Evolutionary conservation across 2,329 filamentous ascomycete genomes (phyloP).

Genomic region (Ceratocystis ficicola): DNA sequence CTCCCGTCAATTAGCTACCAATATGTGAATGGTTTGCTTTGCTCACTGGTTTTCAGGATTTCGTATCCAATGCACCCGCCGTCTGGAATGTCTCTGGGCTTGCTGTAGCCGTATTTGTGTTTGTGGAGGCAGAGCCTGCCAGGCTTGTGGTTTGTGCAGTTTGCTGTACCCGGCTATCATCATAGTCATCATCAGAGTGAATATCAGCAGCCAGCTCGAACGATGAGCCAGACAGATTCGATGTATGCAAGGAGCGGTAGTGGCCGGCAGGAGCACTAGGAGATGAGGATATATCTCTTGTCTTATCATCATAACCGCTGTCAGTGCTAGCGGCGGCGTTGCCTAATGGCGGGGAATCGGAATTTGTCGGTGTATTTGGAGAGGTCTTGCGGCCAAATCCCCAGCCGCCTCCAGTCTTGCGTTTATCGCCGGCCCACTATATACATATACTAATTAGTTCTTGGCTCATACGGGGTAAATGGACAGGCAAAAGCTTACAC

Average conservation of each 20-base stretch:
- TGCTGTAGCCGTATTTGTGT: not conserved
- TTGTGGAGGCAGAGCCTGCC: not conserved
- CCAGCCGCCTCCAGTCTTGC: slow-evolving; percentile 41
- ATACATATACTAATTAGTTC: not conserved
- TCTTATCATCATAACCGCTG: not conserved
- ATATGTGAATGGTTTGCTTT: no score
- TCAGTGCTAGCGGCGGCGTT: slow-evolving; percentile 25
- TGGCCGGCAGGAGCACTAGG: slow-evolving; percentile 16
- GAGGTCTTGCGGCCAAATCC: slow-evolving; percentile 34
- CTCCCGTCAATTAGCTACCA: no score
- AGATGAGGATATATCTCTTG: not conserved
- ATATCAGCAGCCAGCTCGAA: slow-evolving; percentile 20
- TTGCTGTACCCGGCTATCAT: not conserved
- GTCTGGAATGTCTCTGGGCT: not conserved
- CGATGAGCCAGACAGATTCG: slow-evolving; percentile 18
- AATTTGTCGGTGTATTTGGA: slow-evolving; percentile 25
- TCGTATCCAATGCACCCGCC: not conserved
- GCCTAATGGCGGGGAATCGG: slow-evolving; percentile 27
- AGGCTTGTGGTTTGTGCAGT: not conserved
- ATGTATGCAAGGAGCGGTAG: slow-evolving; percentile 18
- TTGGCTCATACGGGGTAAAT: not conserved
- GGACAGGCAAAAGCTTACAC: slow-evolving; percentile 24
- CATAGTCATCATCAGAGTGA: slow-evolving; percentile 18
- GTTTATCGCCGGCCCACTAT: slow-evolving; percentile 60
- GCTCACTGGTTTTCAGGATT: no score